phyloP scores from a whole-genome alignment of 208 protist genomes.

The Kentomonas sorsogonicus region DNA sequence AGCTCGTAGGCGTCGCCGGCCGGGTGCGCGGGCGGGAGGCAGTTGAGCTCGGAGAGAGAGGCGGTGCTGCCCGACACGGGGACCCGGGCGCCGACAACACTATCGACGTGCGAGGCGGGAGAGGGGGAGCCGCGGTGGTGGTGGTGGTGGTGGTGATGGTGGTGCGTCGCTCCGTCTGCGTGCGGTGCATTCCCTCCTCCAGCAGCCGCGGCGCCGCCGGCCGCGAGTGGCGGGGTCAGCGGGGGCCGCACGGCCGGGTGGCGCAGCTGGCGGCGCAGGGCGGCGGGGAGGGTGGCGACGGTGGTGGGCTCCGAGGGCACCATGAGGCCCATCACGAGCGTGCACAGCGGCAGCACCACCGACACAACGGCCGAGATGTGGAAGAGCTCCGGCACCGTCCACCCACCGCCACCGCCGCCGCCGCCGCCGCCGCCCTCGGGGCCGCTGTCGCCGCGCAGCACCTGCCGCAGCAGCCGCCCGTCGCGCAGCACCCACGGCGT shows the following conservation, averaged over 20 bases:
- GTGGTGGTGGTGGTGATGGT: too few species aligned
- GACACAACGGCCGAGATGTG: conserved; percentile 64
- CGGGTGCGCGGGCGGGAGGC: too few species aligned
- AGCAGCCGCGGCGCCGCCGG: background rate
- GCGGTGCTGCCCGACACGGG: too few species aligned
- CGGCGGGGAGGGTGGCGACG: conserved; percentile 43
- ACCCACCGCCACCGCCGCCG: conserved; percentile 34
- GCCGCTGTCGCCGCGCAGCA: conserved; percentile 32
- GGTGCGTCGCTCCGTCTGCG: too few species aligned
- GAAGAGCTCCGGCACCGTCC: conserved; percentile 78
- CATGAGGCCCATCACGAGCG: conserved; percentile 73
- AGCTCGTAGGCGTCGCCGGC: too few species aligned
- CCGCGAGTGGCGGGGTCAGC: background rate
- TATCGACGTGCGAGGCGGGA: too few species aligned
- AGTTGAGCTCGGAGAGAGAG: too few species aligned
- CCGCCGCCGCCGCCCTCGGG: conserved; percentile 37
- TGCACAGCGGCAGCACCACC: conserved; percentile 61
- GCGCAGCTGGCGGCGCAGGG: conserved; percentile 22
- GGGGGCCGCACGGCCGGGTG: conserved; percentile 15
- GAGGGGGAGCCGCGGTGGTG: too few species aligned
- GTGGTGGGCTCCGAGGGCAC: conserved; percentile 69
- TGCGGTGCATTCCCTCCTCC: too few species aligned
- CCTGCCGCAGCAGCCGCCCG: conserved; percentile 29
- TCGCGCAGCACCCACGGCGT: conserved; percentile 67
- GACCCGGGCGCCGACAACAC: too few species aligned